Base-by-base conservation (phyloP, 2,329 filamentous ascomycete genomes). In the Calonectria honghensis region DNA sequence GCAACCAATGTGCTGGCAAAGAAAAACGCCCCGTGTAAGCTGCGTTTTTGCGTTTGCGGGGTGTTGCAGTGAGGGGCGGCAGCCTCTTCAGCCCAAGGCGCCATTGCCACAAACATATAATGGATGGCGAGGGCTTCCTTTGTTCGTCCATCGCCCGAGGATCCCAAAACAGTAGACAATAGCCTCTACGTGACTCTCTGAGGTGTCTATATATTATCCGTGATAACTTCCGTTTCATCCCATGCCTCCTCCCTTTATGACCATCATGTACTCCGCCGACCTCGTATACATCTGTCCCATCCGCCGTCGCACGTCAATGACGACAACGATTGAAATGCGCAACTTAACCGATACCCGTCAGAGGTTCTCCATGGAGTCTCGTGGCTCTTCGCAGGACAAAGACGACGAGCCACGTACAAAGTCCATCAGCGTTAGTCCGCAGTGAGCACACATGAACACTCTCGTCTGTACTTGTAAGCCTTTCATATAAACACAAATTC, bases 231-330 rank as follows among this genome's bases (percentile, higher is more conserved):
- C 14, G 10, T 35, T 48, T 20, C 57, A 9, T 37, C 37, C n/a
- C 57, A 59, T 68, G 51, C 45, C 48, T 39, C 54, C 45, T 57
- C 45, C 52, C 11, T 18, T 48, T 3, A 11, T 16, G 1, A 64
- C 27, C 75, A 75, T 41, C 61, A 84, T 84, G 82, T 84, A 83
- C 70, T 74, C 78, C 20, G 81, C 77, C 48, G 82, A 83, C 61
- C 75, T 84, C 32, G 45, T 76, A 24, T 79, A 78, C 74, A 77
- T 84, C 72, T 78, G 72, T 7, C 73, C 73, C 31, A 27, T 68
- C 35, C 35, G 32, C 20, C 61, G 29, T 24, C 54, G 67, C 32
- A 5, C 29, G 9, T 10, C 59, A 35, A 32, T 50, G n/a, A 72
- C 66, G n/a, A 71, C 65, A 16, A 45, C 73, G 20, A 72, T 81